phyloP scores from a whole-genome alignment of 2,329 filamentous ascomycete genomes.

The Nemania abortiva region DNA sequence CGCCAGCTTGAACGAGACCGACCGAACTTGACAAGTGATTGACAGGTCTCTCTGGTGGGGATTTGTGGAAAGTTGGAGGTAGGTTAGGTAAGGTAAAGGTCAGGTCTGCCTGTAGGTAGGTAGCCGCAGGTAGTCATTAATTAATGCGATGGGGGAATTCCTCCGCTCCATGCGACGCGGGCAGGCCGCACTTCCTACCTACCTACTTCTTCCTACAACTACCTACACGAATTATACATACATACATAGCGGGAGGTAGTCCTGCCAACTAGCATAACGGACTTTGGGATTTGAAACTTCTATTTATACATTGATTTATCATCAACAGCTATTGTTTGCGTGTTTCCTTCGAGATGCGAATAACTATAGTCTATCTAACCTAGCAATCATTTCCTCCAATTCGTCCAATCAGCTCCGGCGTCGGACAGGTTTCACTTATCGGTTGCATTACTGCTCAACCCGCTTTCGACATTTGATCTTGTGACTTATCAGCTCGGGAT shows the following conservation, averaged over 20 bases:
- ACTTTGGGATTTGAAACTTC: constrained; percentile 24
- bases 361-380: background rate
- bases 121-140: constrained; percentile 1
- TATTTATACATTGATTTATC: constrained; percentile 31
- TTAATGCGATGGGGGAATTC: constrained; percentile 19
- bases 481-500: background rate
- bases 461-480: background rate
- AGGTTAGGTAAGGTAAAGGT: background rate
- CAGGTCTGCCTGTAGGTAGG: background rate
- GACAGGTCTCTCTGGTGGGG: constrained; percentile 19
- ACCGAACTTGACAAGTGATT: background rate
- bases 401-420: constrained; percentile 20
- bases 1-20: constrained; percentile 7
- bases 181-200: constrained; percentile 26
- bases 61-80: constrained; percentile 15
- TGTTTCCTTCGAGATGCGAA: constrained; percentile 13
- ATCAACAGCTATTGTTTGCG: background rate
- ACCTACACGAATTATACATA: background rate
- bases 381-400: constrained; percentile 10
- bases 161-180: constrained; percentile 34
- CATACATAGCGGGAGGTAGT: background rate
- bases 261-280: background rate
- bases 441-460: constrained; percentile 8
- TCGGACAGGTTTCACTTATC: constrained; percentile 28
- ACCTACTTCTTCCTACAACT: background rate